Base-by-base conservation (phyloP, 164 flowering plant species). In the Tinospora cordifolia region DNA sequence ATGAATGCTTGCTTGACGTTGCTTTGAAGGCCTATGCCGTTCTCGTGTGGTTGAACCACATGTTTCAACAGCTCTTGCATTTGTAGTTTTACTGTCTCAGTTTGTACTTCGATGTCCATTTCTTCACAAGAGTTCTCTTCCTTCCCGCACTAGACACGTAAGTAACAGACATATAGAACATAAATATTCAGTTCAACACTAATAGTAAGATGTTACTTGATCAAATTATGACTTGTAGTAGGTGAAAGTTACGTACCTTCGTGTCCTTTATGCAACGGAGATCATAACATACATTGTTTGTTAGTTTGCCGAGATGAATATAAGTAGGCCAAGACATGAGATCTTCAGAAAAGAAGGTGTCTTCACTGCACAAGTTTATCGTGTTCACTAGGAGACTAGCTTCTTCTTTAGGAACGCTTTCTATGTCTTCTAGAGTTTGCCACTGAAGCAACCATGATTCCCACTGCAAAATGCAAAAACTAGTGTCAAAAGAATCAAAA, bases 21-120 rank as follows among this genome's bases (percentile, higher is more conserved):
- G 0, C 71, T 47, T 40, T 81, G 76, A 0, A 79, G 67, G 41
- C 60, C 86, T 19, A n/a, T n/a, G n/a, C n/a, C n/a, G n/a, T n/a
- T n/a, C n/a, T 76, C 78, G 1, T 81, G 67, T 26, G 64, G 72
- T 38, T 65, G 62, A 8, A 85, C 75, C 68, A 87, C 88, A 62
- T 75, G 36, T 38, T 82, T 68, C 67, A 75, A 80, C 15, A 88
- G 83, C 71, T 87, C 79, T n/a, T n/a, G n/a, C n/a, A n/a, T n/a
- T n/a, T n/a, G n/a, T n/a, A n/a, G n/a, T n/a, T n/a, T n/a, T n/a
- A n/a, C n/a, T n/a, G n/a, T n/a, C n/a, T n/a, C n/a, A n/a, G n/a
- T n/a, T n/a, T n/a, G n/a, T n/a, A n/a, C n/a, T n/a, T n/a, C n/a
- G n/a, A n/a, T n/a, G n/a, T n/a, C n/a, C n/a, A n/a, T n/a, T n/a